Conservation (phyloP, 2,329 filamentous ascomycete genomes). For the Cladophialophora exuberans region DNA sequence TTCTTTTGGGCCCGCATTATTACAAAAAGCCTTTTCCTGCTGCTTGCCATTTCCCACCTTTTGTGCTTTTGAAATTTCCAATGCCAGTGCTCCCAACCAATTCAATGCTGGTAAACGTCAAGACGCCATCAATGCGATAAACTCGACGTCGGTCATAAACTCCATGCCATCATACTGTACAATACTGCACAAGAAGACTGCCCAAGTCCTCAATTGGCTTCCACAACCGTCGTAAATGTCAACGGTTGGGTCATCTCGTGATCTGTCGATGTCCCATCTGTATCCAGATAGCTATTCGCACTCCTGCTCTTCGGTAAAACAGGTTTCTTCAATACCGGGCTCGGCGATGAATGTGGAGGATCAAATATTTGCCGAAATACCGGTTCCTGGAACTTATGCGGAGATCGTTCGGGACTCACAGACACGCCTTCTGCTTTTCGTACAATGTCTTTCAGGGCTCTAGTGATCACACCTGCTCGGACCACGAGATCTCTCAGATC, state of each 20-base stretch:
- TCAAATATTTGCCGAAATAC: slow-evolving; percentile 54
- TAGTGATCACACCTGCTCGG: slow-evolving; percentile 52
- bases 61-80: slow-evolving; percentile 23
- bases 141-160: slow-evolving; percentile 17
- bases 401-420: slow-evolving; percentile 33
- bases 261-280: slow-evolving; percentile 32
- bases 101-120: slow-evolving; percentile 21
- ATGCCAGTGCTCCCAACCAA: slow-evolving; percentile 19
- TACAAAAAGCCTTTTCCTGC: slow-evolving; percentile 23
- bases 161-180: slow-evolving; percentile 33
- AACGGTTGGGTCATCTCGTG: slow-evolving; percentile 28
- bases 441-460: slow-evolving; percentile 54
- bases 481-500: slow-evolving; percentile 65
- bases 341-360: slow-evolving; percentile 42
- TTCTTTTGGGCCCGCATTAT: slow-evolving; percentile 11
- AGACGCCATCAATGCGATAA: slow-evolving; percentile 25
- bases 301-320: slow-evolving; percentile 35
- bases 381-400: slow-evolving; percentile 42
- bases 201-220: slow-evolving; percentile 23
- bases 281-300: slow-evolving; percentile 36
- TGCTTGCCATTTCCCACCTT: slow-evolving; percentile 9
- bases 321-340: slow-evolving; percentile 30
- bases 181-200: slow-evolving; percentile 15
- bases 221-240: slow-evolving; percentile 25
- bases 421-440: slow-evolving; percentile 53